Base-by-base conservation (phyloP, 441 rosid genomes). In the Omphalea diandra region DNA sequence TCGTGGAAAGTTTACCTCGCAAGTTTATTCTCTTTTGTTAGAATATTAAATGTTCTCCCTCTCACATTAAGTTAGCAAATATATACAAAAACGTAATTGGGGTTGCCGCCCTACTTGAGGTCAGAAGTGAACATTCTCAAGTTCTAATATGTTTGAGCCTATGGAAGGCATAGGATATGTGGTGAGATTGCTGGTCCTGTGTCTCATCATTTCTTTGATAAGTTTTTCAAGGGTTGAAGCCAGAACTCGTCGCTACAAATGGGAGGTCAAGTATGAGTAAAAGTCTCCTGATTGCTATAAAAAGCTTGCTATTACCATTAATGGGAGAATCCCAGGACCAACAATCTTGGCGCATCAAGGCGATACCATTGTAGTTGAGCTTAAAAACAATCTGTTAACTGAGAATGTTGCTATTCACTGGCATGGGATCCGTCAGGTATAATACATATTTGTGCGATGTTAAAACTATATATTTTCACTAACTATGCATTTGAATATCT, bases 371-470 rank as follows among this genome's bases (percentile, higher is more conserved):
- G 12, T 90, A 32, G 88, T 88, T 11, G 84, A 86, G 70, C 81
- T 90, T 43, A 83, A 73, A 61, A 90, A 90, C 72, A 80, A 79
- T 35, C 69, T 90, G 63, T 38, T 73, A 26, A 87, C 89, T 0
- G 91, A 87, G 77, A 87, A 86, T 50, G 61, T 76, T 4, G 87
- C 88, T 3, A 79, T 90, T 29, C 93, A 90, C 69, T 90, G 96
- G 96, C 96, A 90, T 68, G 96, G 96, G 50, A 87, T 90, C 50
- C 82, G 88, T 18, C 96, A 89, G 87, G 89, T 86, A 75, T 14
- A 3, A 35, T 5, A 10, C 4, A 24, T 53, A 10, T 27, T 49
- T 11, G 24, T 49, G 7, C 26, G 1, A n/a, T n/a, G n/a, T n/a
- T n/a, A n/a, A n/a, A n/a, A n/a, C n/a, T n/a, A n/a, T n/a, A n/a